Percentiles rank a stretch among this genome's conserved stretches.
These are phyloP conservation scores for Capsella rubella DNA, from an alignment of 441 rosid genomes.

Conservation along the genomic window DNA sequence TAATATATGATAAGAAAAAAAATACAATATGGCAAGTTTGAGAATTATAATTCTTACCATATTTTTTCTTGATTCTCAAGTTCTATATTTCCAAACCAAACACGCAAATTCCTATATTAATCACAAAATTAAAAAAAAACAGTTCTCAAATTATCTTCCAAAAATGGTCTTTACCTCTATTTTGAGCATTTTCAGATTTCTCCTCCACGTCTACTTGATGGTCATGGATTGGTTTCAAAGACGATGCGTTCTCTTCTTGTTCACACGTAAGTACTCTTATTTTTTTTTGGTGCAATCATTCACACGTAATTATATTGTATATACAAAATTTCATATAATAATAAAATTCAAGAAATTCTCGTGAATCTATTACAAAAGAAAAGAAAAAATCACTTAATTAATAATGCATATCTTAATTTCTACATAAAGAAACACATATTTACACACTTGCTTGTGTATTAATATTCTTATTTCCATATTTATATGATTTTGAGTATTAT, in stretches of 20 bases:
- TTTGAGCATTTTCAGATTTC: background rate
- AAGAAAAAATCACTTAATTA: conserved; percentile 8
- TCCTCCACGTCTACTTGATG: conserved; percentile 22
- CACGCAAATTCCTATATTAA: conserved; percentile 22
- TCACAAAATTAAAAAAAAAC: background rate
- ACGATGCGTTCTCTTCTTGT: conserved; percentile 10
- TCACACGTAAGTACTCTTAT: conserved; percentile 19
- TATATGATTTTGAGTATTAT: background rate
- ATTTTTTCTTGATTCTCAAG: background rate
- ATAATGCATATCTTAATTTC: conserved; percentile 35
- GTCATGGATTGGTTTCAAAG: background rate
- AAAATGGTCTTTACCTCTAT: conserved; percentile 21
- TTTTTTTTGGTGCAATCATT: background rate
- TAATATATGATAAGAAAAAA: background rate
- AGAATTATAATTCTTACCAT: background rate
- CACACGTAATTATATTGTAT: background rate
- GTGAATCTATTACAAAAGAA: conserved; percentile 6
- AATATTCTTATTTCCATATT: conserved; percentile 9
- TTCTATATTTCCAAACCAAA: conserved; percentile 22
- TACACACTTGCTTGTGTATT: conserved; percentile 1
- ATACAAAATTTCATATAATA: background rate
- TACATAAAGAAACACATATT: conserved; percentile 35
- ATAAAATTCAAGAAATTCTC: background rate
- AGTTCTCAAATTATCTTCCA: conserved; percentile 26
- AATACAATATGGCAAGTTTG: background rate